Conservation (phyloP, 495 filamentous ascomycete genomes). For the Penicillium samsonianum region DNA sequence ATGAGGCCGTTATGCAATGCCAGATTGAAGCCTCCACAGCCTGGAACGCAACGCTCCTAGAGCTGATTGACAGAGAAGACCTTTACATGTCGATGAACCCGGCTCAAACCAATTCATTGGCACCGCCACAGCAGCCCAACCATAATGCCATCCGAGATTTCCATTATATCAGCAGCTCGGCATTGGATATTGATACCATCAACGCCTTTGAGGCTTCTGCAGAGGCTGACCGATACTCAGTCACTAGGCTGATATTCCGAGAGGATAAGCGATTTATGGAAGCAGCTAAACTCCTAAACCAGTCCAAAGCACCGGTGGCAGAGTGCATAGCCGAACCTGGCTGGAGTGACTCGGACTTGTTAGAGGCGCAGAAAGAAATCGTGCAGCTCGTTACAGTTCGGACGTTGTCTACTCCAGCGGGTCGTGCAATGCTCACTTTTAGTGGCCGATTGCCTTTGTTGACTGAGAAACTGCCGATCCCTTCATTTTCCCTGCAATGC, state of each 20-base stretch:
- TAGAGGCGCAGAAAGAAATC: slow-evolving; percentile 90
- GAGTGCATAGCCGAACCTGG: slow-evolving; percentile 72
- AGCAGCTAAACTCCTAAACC: slow-evolving; percentile 75
- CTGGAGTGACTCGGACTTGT: slow-evolving; percentile 81
- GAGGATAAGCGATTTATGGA: slow-evolving; percentile 88
- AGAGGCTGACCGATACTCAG: slow-evolving; percentile 75
- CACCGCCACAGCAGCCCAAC: slow-evolving; percentile 46
- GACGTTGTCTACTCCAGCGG: slow-evolving; percentile 83
- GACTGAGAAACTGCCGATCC: slow-evolving; percentile 84
- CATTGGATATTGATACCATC: slow-evolving; percentile 58
- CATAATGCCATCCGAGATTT: slow-evolving; percentile 72
- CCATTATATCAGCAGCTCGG: slow-evolving; percentile 66
- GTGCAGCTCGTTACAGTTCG: slow-evolving; percentile 81
- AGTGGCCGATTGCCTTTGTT: slow-evolving; percentile 79
- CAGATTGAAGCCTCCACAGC: slow-evolving; percentile 76
- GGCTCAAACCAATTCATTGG: slow-evolving; percentile 34
- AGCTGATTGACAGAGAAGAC: slow-evolving; percentile 81
- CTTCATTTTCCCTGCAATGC: slow-evolving; percentile 84
- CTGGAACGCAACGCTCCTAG: slow-evolving; percentile 69
- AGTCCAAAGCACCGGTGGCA: slow-evolving; percentile 71
- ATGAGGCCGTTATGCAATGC: slow-evolving; percentile 79
- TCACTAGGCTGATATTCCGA: slow-evolving; percentile 82
- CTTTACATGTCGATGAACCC: slow-evolving; percentile 64
- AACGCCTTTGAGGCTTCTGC: slow-evolving; percentile 65
- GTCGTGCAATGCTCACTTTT: slow-evolving; percentile 81